Conservation (phyloP, 129 eudicot species). For the Solidago caesia region DNA sequence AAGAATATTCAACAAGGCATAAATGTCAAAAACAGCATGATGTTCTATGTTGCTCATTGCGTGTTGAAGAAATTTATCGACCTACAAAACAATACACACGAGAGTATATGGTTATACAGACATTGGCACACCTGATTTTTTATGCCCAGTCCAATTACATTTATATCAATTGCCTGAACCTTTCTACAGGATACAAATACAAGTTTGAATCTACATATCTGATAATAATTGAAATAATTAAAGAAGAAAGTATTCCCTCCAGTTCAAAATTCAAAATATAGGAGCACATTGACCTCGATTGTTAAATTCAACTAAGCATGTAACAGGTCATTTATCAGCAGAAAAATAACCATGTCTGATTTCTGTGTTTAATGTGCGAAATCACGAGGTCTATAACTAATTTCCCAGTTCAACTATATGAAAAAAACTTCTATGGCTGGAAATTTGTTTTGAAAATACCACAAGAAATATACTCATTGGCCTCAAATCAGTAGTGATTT, state of each 20-base stretch:
- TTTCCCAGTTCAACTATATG: not conserved
- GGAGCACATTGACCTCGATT: not conserved
- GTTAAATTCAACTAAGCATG: not conserved
- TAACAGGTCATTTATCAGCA: not conserved
- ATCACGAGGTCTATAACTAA: not conserved
- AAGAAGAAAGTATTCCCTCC: not conserved
- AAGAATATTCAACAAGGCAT: slow-evolving; percentile 57
- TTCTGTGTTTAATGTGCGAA: not conserved
- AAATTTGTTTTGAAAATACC: not conserved
- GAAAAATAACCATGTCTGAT: not conserved
- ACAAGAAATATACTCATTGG: not conserved
- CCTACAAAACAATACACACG: slow-evolving; percentile 39
- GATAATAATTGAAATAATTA: too few species aligned
- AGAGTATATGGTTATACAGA: not conserved
- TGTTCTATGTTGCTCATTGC: slow-evolving; percentile 62
- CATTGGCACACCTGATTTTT: not conserved
- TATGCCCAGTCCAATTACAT: not conserved
- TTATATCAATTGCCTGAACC: too few species aligned
- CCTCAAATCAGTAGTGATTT: not conserved
- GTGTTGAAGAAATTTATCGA: slow-evolving; percentile 33
- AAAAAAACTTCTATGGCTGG: not conserved
- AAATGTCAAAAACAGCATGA: slow-evolving; percentile 71
- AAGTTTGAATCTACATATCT: not conserved
- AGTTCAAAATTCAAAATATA: not conserved
- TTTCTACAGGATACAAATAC: not conserved